phyloP scores from a whole-genome alignment of 495 filamentous ascomycete species.

The Aspergillus heteromorphus region DNA sequence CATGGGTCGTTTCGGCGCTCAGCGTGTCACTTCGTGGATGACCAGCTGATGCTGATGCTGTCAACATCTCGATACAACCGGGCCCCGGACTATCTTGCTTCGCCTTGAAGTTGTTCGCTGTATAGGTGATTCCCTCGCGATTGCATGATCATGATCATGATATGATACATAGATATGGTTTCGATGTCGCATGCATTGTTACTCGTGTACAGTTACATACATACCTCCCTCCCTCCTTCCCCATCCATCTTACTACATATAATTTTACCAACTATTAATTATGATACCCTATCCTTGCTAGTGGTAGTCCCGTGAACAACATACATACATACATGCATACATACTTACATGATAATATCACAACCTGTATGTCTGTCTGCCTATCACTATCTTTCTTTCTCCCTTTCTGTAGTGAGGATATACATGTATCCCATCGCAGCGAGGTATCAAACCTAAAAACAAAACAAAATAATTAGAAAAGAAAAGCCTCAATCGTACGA shows the following conservation, averaged over 20 bases:
- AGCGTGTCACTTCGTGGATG: conserved; percentile 85
- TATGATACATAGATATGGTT: neutral
- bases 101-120: neutral
- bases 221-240: no score
- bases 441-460: no score
- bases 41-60: conserved; percentile 49
- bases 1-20: conserved; percentile 77
- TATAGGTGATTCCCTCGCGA: neutral
- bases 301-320: no score
- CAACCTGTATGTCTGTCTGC: no score
- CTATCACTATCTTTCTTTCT: no score
- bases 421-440: no score
- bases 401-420: no score
- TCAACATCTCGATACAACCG: neutral
- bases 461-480: no score
- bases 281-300: no score
- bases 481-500: no score
- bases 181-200: neutral
- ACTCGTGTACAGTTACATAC: neutral
- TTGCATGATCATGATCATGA: neutral
- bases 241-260: neutral
- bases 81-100: neutral
- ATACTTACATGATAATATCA: no score
- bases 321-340: no score
- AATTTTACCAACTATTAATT: neutral